phyloP scores from a whole-genome alignment of 805 yeast species.

The Candida ficus region DNA sequence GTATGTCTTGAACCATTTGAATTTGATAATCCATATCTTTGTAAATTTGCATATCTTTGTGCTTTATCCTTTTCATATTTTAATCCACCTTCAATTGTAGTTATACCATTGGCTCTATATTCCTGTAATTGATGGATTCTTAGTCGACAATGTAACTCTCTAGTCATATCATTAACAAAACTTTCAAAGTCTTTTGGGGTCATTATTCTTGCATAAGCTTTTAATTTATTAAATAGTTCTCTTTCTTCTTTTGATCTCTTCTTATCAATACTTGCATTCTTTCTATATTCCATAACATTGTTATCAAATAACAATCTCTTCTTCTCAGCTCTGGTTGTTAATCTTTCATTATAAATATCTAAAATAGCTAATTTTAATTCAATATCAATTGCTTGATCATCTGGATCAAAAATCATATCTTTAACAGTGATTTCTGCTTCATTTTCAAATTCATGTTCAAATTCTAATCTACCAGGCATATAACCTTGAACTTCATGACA shows the following conservation, averaged over 20 bases:
- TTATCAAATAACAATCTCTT: slow-evolving; percentile 78
- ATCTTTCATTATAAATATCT: slow-evolving; percentile 83
- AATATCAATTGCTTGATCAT: slow-evolving; percentile 82
- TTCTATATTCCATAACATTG: slow-evolving; percentile 76
- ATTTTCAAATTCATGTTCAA: slow-evolving; percentile 93
- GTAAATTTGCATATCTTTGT: slow-evolving; percentile 56
- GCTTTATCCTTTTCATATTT: slow-evolving; percentile 87
- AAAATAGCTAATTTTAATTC: slow-evolving; percentile 83
- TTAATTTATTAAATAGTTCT: slow-evolving; percentile 67
- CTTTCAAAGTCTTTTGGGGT: slow-evolving; percentile 74
- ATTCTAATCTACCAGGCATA: slow-evolving; percentile 98
- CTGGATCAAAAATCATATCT: slow-evolving; percentile 94
- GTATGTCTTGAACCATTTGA: slow-evolving; percentile 29
- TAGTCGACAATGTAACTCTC: slow-evolving; percentile 72
- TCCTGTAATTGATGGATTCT: slow-evolving; percentile 88
- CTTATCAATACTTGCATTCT: slow-evolving; percentile 77
- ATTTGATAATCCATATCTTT: slow-evolving; percentile 38
- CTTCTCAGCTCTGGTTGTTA: slow-evolving; percentile 89
- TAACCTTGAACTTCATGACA: slow-evolving; percentile 97
- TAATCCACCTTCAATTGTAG: slow-evolving; percentile 73
- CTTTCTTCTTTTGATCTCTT: slow-evolving; percentile 85
- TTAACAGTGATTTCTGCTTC: slow-evolving; percentile 94
- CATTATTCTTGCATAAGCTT: slow-evolving; percentile 78
- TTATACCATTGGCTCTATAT: slow-evolving; percentile 88
- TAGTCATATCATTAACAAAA: slow-evolving; percentile 66